Base-by-base conservation (phyloP, 164 flowering plant species). In the Aristolochia californica region DNA sequence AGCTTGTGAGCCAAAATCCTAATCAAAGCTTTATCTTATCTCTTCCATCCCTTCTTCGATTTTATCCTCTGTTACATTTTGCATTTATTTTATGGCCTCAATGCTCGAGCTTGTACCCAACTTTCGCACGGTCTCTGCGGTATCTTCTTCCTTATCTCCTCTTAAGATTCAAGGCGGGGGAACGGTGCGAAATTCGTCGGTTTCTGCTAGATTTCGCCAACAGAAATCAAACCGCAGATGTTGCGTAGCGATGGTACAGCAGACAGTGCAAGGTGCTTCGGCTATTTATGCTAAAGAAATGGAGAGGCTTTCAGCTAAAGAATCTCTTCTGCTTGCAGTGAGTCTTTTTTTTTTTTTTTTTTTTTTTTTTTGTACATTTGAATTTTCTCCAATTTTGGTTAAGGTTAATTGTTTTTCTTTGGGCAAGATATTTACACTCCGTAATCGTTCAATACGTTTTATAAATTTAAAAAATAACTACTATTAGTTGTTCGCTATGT, bases 261-360 rank as follows among this genome's bases (percentile, higher is more conserved):
- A 83, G 69, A 64, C 80, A 11, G 71, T 71, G 0, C 84, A 68
- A 24, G 95, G 95, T 43, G 81, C 95, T 57, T 80, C 95, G 5
- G 88, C 88, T 7, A 64, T 72, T 55, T 85, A 88, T 25, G 96
- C 91, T 11, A 84, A 82, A 70, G 91, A 85, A 44, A 91, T 91
- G 98, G 96, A 91, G 72, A 71, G 94, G 57, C 87, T 88, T 53
- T 78, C 95, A 27, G 98, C 98, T 38, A 91, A 91, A 60, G 94
- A 91, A 62, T 81, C 98, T 5, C 87, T 91, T 21, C 84, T 91
- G 45, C 89, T 91, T 16, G 91, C 91, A 13, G 94, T 85, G 45
- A 79, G 81, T 72, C 40, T 12, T 34, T 34, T 34, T 34, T n/a
- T n/a, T n/a, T n/a, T n/a, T n/a, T n/a, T n/a, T n/a, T n/a, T n/a